Conservation (phyloP, 495 filamentous ascomycete genomes). For the Hapsidospora chrysogenum region DNA sequence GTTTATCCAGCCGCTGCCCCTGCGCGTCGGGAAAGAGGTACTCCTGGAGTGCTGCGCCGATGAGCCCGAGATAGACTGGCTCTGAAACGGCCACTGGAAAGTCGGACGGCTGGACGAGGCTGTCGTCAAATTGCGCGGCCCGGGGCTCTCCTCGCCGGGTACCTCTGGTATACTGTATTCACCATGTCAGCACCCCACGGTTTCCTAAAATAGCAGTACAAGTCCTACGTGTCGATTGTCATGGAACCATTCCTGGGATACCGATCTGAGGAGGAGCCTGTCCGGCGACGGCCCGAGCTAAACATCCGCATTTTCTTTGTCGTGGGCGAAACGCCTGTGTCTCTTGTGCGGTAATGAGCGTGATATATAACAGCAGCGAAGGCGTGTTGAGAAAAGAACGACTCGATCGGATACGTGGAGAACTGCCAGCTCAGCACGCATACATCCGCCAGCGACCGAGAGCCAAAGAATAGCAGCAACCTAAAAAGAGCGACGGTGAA, state of each 20-base stretch:
- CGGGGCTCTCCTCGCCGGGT: neutral
- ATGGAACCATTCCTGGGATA: neutral
- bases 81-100: conserved; percentile 19
- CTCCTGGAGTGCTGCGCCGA: neutral
- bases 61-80: conserved; percentile 3
- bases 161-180: neutral
- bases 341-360: neutral
- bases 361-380: neutral
- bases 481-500: no score
- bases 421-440: no score
- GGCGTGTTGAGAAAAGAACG: neutral
- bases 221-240: neutral
- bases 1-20: neutral
- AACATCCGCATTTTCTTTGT: neutral
- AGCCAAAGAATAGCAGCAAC: no score
- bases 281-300: neutral
- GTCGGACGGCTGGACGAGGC: conserved; percentile 4
- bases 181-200: no score
- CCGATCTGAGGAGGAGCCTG: neutral
- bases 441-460: no score
- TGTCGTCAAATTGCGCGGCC: neutral
- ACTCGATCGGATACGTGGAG: no score
- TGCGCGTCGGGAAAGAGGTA: neutral
- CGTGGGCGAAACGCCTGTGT: neutral
- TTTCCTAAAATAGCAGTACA: no score